Base-by-base conservation (phyloP, 208 protist genomes). In the Trypanosoma grayi region DNA sequence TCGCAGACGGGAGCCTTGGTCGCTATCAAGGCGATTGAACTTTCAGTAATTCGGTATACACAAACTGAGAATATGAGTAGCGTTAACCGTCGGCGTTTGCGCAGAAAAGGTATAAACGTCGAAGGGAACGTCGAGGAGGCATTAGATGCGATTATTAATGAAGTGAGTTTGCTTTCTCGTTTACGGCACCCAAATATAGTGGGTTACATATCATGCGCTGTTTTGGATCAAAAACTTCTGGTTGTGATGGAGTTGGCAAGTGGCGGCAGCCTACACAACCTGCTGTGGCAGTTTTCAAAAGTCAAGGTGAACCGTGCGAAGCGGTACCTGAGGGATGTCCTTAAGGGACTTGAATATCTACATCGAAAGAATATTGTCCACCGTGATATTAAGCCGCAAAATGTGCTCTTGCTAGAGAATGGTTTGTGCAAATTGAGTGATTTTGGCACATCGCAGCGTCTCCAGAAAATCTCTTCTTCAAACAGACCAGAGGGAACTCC, bases 331-430 rank as follows among this genome's bases (percentile, higher is more conserved):
- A 66, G 69, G 4, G 81, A 92, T 56, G 73, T 92, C 4, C 73
- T 95, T 4, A 61, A 78, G 8, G 93, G 86, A 4, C 70, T 97
- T 31, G 57, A 67, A 39, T 94, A 94, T 75, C 73, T 97, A 36
- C 93, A 97, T 68, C 46, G 75, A 10, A 65, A 80, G 53, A 75
- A 82, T 40, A 87, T 91, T 63, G 58, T 91, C 39, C 93, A 97
- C 74, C 85, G 90, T 36, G 90, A 97, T 69, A 75, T 97, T 47
- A 97, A 97, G 72, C 89, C 89, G 14, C 79, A 93, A 41, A 97
- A 97, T 70, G 79, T 96, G 24, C 73, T 97, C 6, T 72, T 97
- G 27, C 74, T 66, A 18, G 56, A 67, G 18, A 77, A 82, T 16
- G 93, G 91, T 25, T 60, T 67, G 22, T 92, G 90, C 73, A 97